phyloP scores from a whole-genome alignment of 2,329 filamentous ascomycete genomes.

The Drechslerella dactyloides region DNA sequence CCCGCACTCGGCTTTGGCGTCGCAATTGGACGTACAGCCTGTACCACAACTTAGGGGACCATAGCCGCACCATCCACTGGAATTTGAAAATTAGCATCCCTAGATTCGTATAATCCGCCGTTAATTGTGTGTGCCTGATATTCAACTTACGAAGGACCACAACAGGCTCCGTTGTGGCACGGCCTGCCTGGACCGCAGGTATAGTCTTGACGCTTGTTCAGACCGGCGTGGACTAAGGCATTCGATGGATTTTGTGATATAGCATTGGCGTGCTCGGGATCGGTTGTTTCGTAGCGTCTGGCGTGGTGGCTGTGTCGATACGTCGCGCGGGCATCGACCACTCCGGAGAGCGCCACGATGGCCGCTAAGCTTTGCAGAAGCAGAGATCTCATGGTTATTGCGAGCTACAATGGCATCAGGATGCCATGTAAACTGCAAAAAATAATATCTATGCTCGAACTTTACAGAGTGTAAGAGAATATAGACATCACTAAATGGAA shows the following conservation, averaged over 20 bases:
- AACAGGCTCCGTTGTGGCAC: conserved; percentile 53
- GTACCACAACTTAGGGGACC: conserved; percentile 17
- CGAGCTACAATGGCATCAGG: conserved; percentile 29
- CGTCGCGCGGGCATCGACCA: conserved; percentile 19
- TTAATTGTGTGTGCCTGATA: conserved; percentile 7
- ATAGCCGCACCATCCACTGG: conserved; percentile 24
- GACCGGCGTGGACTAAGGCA: conserved; percentile 35
- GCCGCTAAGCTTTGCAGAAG: conserved; percentile 36
- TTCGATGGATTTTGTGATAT: conserved; percentile 36
- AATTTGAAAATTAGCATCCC: conserved; percentile 19
- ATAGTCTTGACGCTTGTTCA: conserved; percentile 36
- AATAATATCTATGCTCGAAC: conserved; percentile 11
- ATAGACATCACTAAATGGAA: conserved; percentile 21
- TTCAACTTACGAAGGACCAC: conserved; percentile 47
- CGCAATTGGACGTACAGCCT: conserved; percentile 39
- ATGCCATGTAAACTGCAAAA: conserved; percentile 30
- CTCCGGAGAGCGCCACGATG: conserved; percentile 20
- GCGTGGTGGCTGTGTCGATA: conserved; percentile 30
- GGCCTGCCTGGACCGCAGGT: conserved; percentile 35
- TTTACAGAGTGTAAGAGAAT: conserved; percentile 21
- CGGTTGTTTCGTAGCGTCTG: conserved; percentile 36
- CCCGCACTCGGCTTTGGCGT: conserved; percentile 46
- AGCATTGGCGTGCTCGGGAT: conserved; percentile 28
- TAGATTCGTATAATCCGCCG: conserved; percentile 6
- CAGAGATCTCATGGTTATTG: conserved; percentile 32